A percentile compares a stretch with the other conserved stretches of the same genome.
These are phyloP conservation scores for Xylaria sp. DNA, from an alignment of 2,329 filamentous ascomycete genomes.

Conservation along the genomic window DNA sequence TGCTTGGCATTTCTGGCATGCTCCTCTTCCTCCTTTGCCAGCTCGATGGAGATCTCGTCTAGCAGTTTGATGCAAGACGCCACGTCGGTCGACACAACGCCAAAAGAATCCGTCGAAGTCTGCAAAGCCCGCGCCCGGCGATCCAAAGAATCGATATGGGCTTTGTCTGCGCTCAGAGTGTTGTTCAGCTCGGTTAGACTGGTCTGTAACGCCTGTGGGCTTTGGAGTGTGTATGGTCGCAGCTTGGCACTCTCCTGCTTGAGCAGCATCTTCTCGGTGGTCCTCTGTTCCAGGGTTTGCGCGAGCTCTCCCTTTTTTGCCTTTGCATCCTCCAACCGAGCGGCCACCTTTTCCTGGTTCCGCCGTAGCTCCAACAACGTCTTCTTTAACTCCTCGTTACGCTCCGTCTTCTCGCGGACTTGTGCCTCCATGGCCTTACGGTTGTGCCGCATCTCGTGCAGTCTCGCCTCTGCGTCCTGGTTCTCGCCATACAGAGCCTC, in stretches of 20 bases:
- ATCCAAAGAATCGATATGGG: slow-evolving; percentile 87
- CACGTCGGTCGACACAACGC: slow-evolving; percentile 84
- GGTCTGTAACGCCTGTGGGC: slow-evolving; percentile 82
- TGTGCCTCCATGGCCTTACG: slow-evolving; percentile 82
- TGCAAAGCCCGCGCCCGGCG: slow-evolving; percentile 88
- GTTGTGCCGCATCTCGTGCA: slow-evolving; percentile 84
- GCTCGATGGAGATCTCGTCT: slow-evolving; percentile 84
- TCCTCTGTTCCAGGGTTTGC: slow-evolving; percentile 75
- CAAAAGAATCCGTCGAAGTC: slow-evolving; percentile 90
- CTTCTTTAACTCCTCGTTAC: slow-evolving; percentile 88
- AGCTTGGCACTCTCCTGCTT: slow-evolving; percentile 90
- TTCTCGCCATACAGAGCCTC: slow-evolving; percentile 88
- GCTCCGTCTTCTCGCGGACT: slow-evolving; percentile 83
- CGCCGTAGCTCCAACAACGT: slow-evolving; percentile 81
- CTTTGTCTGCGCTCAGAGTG: slow-evolving; percentile 79
- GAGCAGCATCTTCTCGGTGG: slow-evolving; percentile 73
- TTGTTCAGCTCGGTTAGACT: slow-evolving; percentile 84
- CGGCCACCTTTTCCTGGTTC: slow-evolving; percentile 83
- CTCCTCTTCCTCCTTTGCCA: slow-evolving; percentile 92
- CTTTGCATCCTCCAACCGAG: slow-evolving; percentile 84
- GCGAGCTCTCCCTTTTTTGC: slow-evolving; percentile 82
- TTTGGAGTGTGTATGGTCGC: slow-evolving; percentile 90
- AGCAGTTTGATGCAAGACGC: slow-evolving; percentile 88
- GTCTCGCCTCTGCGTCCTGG: slow-evolving; percentile 81
- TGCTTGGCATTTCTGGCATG: slow-evolving; percentile 81